Base-by-base conservation (phyloP, 1,139 yeast species). In the Nakaseomyces kungkrabaensis region DNA sequence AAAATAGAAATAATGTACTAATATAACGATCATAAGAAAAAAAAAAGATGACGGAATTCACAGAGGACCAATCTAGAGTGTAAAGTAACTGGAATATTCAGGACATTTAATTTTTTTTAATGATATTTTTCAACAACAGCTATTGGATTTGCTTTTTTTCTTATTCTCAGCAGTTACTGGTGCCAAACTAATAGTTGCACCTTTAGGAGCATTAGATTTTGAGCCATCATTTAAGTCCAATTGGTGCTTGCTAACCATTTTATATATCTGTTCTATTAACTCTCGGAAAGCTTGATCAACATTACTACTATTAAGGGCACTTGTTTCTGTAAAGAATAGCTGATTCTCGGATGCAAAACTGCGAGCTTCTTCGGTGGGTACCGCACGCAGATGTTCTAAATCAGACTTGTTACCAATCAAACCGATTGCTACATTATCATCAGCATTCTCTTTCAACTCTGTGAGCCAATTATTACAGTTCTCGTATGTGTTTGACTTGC, bases 341-440 rank as follows among this genome's bases (percentile, higher is more conserved):
- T 79, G 88, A 72, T 92, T 90, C 70, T 94, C 98, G 55, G 86
- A 81, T 46, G 98, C 97, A 73, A 92, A 92, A 66, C 84, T 85
- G 69, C 82, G 85, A 51, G 98, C 98, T 71, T 92, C 98, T 53
- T 92, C 98, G 41, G 97, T 90, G 53, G 98, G 96, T 27, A 94
- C 96, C 1, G 97, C 97, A 63, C 98, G 80, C 65, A 90, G 75
- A 69, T 92, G 98, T 68, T 88, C 92, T 71, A 92, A 77, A 76
- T 92, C 98, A 51, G 95, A 84, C 73, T 92, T 92, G 75, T 92
- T 92, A 54, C 96, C 98, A 56, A 92, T 97, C 59, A 92, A 78
- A 71, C 94, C 97, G 63, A 92, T 89, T 54, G 92, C 95, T 59
- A 92, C 94, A 68, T 92, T 92, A 54, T 95, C 92, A 68, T 92